A percentile compares a stretch with the other conserved stretches of the same genome.
Conservation (phyloP, 2,329 filamentous ascomycete genomes). For the Cercospora janseana region DNA sequence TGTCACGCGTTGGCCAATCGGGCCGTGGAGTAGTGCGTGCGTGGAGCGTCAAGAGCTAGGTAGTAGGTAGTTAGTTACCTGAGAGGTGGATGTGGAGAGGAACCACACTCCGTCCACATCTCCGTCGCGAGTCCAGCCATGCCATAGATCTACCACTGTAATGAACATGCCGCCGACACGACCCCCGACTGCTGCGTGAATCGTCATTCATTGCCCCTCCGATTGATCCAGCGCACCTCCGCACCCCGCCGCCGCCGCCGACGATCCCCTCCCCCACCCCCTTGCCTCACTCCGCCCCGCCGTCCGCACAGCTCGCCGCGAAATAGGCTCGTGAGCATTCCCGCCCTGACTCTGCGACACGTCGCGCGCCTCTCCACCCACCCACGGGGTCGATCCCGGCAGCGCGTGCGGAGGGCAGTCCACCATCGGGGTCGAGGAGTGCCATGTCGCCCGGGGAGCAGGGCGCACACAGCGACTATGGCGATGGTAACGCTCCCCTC, state of each 20-base stretch:
- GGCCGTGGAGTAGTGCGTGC: too few relatives aligned
- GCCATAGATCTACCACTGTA: too few relatives aligned
- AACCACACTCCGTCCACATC: too few relatives aligned
- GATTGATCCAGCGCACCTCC: neutral
- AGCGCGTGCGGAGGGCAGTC: constrained; percentile 3
- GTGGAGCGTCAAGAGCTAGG: too few relatives aligned
- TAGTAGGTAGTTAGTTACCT: too few relatives aligned
- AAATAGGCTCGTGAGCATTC: constrained; percentile 5
- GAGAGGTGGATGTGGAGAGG: too few relatives aligned
- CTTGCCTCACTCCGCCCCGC: neutral
- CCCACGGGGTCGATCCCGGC: constrained; percentile 2
- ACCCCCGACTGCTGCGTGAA: neutral
- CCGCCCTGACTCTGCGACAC: neutral
- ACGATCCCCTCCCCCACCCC: neutral
- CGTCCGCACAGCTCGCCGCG: neutral
- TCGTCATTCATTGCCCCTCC: too few relatives aligned
- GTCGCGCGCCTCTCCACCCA: neutral
- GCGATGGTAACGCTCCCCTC: neutral
- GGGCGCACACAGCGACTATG: constrained; percentile 1
- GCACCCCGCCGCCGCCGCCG: neutral
- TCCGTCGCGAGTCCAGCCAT: too few relatives aligned
- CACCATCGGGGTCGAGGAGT: neutral
- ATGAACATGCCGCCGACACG: neutral
- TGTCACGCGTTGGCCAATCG: too few relatives aligned
- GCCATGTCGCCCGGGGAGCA: constrained; percentile 3